Percentiles rank a stretch among this genome's conserved stretches.
phyloP scores from a whole-genome alignment of 2,329 filamentous ascomycete genomes.

The Colletotrichum sp. region DNA sequence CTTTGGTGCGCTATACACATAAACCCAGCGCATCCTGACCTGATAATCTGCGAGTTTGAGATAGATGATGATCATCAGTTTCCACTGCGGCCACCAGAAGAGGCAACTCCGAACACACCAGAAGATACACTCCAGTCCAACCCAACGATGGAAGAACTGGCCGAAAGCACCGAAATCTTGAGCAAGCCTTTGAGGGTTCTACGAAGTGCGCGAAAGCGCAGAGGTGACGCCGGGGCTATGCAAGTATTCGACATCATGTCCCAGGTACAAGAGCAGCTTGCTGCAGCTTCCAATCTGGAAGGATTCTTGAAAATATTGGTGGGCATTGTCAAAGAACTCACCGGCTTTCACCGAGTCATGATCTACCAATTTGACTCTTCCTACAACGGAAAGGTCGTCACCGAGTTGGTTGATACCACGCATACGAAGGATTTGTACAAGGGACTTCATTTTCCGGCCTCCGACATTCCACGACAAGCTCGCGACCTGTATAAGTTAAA shows the following conservation, averaged over 20 bases:
- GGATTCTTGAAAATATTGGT: constrained; percentile 81
- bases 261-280: constrained; percentile 87
- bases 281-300: constrained; percentile 73
- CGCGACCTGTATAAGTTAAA: constrained; percentile 91
- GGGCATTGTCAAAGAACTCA: constrained; percentile 87
- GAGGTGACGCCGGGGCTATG: constrained; percentile 83
- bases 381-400: constrained; percentile 87
- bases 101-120: constrained; percentile 65
- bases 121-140: constrained; percentile 77
- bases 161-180: constrained; percentile 75
- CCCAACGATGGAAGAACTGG: constrained; percentile 75
- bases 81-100: constrained; percentile 69
- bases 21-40: constrained; percentile 68
- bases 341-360: constrained; percentile 91
- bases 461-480: constrained; percentile 84
- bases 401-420: constrained; percentile 81
- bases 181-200: constrained; percentile 82
- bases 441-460: constrained; percentile 86
- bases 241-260: constrained; percentile 92
- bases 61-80: constrained; percentile 76
- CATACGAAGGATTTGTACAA: constrained; percentile 85
- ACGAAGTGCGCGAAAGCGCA: constrained; percentile 74
- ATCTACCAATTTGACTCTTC: constrained; percentile 86
- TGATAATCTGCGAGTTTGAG: constrained; percentile 89
- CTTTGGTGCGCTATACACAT: constrained; percentile 90